Evolutionary conservation across 192 early-diverging fungal species (phyloP).

Genomic region (Coemansia nantahalensis): DNA sequence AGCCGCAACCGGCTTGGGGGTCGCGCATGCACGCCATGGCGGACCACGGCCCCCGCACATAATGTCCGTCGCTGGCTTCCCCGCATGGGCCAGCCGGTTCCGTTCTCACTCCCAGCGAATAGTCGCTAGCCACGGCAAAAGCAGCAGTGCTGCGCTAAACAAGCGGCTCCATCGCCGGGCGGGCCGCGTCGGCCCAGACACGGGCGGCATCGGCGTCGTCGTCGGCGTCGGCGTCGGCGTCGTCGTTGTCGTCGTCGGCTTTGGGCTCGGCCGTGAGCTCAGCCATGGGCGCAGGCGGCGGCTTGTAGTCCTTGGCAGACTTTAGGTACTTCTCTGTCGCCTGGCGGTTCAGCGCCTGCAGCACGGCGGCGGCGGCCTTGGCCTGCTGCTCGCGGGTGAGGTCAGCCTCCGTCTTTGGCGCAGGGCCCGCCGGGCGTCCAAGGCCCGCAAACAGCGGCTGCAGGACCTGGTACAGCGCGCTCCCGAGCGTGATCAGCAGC

Average conservation of each 20-base stretch:
- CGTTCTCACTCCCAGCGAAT: too few species aligned
- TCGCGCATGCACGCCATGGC: too few species aligned
- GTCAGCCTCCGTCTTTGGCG: constrained; percentile 9
- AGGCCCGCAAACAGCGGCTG: constrained; percentile 25
- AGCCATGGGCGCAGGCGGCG: constrained; percentile 2
- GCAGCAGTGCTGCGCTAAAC: too few species aligned
- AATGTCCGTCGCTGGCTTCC: too few species aligned
- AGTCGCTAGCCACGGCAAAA: too few species aligned
- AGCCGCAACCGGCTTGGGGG: too few species aligned
- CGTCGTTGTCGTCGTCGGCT: background rate
- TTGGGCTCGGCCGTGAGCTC: constrained; percentile 1
- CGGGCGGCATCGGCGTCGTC: background rate
- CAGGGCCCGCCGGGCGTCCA: background rate
- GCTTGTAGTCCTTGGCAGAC: constrained; percentile 38
- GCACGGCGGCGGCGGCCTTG: constrained; percentile 31
- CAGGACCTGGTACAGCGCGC: constrained; percentile 43
- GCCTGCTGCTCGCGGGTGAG: constrained; percentile 50
- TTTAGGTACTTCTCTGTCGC: constrained; percentile 23
- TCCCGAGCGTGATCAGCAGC: constrained; percentile 38
- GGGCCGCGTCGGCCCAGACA: too few species aligned
- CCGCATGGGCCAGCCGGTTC: too few species aligned
- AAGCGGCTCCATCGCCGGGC: constrained; percentile 3
- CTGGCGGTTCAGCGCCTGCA: constrained; percentile 32
- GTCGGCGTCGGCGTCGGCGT: constrained; percentile 6
- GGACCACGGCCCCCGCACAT: too few species aligned